phyloP scores from a whole-genome alignment of 805 yeast species.

The Brettanomyces anomalus region DNA sequence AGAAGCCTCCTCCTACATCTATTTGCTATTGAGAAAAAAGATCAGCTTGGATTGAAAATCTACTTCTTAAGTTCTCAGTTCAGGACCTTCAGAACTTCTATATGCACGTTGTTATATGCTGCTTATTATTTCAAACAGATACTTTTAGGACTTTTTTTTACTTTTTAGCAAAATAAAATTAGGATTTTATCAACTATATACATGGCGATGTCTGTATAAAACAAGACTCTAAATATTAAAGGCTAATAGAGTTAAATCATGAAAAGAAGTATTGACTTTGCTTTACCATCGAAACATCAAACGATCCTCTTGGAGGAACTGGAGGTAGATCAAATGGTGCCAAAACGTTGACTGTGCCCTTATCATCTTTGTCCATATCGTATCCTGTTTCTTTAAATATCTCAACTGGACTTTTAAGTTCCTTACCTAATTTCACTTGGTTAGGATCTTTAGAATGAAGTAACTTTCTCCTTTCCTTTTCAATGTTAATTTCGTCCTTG shows the following conservation, averaged over 20 bases:
- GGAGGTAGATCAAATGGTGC: constrained; percentile 65
- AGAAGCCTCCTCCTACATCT: background rate
- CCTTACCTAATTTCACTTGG: constrained; percentile 38
- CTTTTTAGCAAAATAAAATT: too few species aligned
- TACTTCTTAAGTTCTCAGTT: too few species aligned
- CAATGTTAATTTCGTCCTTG: constrained; percentile 67
- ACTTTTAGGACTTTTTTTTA: too few species aligned
- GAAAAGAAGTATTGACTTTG: constrained; percentile 75
- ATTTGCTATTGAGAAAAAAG: background rate
- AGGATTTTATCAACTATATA: background rate
- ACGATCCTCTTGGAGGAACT: constrained; percentile 73
- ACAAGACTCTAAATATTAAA: background rate
- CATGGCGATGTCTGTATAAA: background rate
- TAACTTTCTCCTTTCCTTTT: constrained; percentile 50
- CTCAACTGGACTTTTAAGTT: constrained; percentile 64
- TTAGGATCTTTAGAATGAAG: constrained; percentile 44
- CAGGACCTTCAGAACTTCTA: too few species aligned
- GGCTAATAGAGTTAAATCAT: constrained; percentile 4
- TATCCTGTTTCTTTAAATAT: constrained; percentile 30
- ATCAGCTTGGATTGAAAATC: background rate
- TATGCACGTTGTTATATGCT: too few species aligned
- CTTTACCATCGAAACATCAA: constrained; percentile 66
- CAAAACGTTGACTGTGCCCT: constrained; percentile 33
- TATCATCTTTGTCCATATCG: constrained; percentile 11
- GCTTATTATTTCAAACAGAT: too few species aligned